Evolutionary conservation across 2,329 filamentous ascomycete species (phyloP).

Genomic region (Neofusicoccum umdonicola): DNA sequence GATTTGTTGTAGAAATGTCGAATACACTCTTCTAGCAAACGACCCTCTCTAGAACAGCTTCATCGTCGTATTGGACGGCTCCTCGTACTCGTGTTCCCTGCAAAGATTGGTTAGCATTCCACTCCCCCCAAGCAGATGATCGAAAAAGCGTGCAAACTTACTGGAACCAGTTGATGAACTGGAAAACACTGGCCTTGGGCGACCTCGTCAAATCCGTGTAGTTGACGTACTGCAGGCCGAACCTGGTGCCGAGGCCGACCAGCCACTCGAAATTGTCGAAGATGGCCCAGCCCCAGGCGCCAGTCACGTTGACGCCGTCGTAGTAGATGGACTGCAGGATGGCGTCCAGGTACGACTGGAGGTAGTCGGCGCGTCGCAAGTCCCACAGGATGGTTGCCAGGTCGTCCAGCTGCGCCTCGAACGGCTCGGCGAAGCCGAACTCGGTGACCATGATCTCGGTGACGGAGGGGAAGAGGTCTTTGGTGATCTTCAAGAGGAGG

Average conservation of each 20-base stretch:
- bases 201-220: conserved; percentile 40
- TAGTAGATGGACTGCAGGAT: conserved; percentile 38
- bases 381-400: conserved; percentile 39
- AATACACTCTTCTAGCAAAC: neutral
- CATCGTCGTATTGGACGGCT: neutral
- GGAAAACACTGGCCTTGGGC: conserved; percentile 44
- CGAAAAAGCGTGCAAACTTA: conserved; percentile 1
- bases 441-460: conserved; percentile 42
- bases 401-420: conserved; percentile 33
- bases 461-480: conserved; percentile 42
- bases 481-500: conserved; percentile 44
- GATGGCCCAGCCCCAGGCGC: conserved; percentile 43
- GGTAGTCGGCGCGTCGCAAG: conserved; percentile 40
- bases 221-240: conserved; percentile 45
- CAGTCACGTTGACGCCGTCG: conserved; percentile 43
- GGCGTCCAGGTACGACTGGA: conserved; percentile 43
- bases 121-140: neutral
- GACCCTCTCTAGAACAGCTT: neutral
- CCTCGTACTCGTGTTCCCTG: neutral
- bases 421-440: conserved; percentile 44
- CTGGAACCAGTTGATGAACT: conserved; percentile 45
- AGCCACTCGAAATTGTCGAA: conserved; percentile 45
- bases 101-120: neutral
- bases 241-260: conserved; percentile 35
- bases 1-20: no score